Base-by-base conservation (phyloP, 129 eudicot genomes). In the Solidago caesia region DNA sequence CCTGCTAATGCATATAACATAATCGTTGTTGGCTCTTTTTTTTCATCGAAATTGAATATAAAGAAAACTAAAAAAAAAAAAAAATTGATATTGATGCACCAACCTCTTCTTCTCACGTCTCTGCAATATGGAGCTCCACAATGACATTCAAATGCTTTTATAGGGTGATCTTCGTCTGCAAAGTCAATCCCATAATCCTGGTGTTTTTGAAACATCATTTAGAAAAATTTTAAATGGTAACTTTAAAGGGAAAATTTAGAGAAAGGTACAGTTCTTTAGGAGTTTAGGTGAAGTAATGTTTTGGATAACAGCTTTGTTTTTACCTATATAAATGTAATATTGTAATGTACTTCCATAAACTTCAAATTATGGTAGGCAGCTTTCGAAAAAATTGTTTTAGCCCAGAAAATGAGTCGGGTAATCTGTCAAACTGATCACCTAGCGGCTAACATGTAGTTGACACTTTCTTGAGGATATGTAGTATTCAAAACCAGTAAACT, bases 131-230 rank as follows among this genome's bases (percentile, higher is more conserved):
- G 4, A 49, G 88, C 84, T 63, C 79, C 83, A 61, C 97, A 91
- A 13, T 76, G 75, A 68, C 97, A 91, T 70, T 67, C 74, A 73
- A 91, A 91, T 44, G 95, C 97, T 75, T 86, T 75, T 62, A 88
- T 81, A 43, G 90, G 97, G 78, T 91, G 97, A 48, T 25, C 76
- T 16, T 71, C 76, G 67, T 91, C 97, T 44, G 64, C 81, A 73
- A 91, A 91, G 68, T 91, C 97, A 57, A 91, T 79, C 7, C 87
- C 87, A 65, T 91, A 91, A 82, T 88, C 97, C 95, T 91, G 86
- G 29, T 79, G 64, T 55, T 8, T 0, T 59, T 69, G 15, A 69
- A 45, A 56, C 16, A 29, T 52, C 59, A 60, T 15, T 68, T 44
- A 53, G 25, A 29, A 12, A 68, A 45, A 46, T 45, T 47, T 48